These are phyloP conservation scores for Collybiopsis luxurians DNA, from an alignment of 768 basidiomycete species.

Conservation along the genomic window DNA sequence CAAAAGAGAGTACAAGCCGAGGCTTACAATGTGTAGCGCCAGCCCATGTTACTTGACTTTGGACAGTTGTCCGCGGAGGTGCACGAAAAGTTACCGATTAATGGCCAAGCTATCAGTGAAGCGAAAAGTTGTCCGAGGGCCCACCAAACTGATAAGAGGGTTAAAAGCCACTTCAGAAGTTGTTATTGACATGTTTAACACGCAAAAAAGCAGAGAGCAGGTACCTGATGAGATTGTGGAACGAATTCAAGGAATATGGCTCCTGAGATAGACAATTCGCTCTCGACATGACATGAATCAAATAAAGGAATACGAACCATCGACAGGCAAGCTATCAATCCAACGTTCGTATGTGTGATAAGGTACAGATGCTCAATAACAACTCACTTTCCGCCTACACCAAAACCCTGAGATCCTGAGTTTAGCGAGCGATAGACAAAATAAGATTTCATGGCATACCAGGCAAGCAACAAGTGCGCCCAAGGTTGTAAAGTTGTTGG, in stretches of 20 bases:
- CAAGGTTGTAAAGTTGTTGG: constrained; percentile 38
- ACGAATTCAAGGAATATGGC: constrained; percentile 45
- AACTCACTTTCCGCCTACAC: constrained; percentile 50
- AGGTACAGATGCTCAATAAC: constrained; percentile 15
- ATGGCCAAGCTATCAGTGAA: constrained; percentile 48
- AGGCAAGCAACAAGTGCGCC: constrained; percentile 35
- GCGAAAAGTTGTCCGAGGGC: constrained; percentile 28
- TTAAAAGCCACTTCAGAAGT: constrained; percentile 4
- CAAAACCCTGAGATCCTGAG: constrained; percentile 30
- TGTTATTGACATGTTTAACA: background rate
- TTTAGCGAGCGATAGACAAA: no score
- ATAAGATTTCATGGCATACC: background rate
- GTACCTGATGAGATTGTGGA: constrained; percentile 37
- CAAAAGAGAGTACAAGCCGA: constrained; percentile 7
- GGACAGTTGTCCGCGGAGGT: constrained; percentile 38
- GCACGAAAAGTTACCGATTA: constrained; percentile 57
- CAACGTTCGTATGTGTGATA: constrained; percentile 5
- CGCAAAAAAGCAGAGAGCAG: background rate
- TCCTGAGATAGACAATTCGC: constrained; percentile 20
- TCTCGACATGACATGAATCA: no score
- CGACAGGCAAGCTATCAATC: constrained; percentile 36
- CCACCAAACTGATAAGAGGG: constrained; percentile 8
- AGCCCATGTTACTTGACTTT: constrained; percentile 54
- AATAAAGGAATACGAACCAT: constrained; percentile 42
- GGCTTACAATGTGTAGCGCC: constrained; percentile 53